Conservation (phyloP, 2,329 filamentous ascomycete species). For the Colletotrichum sidae region DNA sequence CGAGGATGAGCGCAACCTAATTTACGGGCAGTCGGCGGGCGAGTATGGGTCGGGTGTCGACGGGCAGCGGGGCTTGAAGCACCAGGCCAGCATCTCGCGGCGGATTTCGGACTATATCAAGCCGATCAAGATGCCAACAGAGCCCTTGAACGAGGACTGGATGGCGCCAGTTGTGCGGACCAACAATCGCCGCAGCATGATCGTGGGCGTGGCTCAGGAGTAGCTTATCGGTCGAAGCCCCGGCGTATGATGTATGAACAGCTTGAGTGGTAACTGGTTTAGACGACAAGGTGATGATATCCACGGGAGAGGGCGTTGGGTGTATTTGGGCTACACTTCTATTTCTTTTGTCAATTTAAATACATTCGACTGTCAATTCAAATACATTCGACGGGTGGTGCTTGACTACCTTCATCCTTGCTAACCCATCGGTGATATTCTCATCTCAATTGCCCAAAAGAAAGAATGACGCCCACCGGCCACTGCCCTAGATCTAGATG, state of each 20-base stretch:
- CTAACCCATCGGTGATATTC: no score
- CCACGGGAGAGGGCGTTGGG: background rate
- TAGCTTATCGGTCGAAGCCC: background rate
- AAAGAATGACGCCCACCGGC: no score
- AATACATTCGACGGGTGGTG: no score
- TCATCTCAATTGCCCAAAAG: no score
- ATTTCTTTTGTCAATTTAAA: no score
- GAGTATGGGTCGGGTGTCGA: background rate
- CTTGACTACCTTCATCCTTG: no score
- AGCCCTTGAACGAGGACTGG: slow-evolving; percentile 20
- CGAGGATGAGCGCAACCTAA: slow-evolving; percentile 22
- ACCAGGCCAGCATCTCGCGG: slow-evolving; percentile 53
- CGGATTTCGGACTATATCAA: slow-evolving; percentile 59
- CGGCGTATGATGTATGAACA: background rate
- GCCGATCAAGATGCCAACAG: slow-evolving; percentile 34
- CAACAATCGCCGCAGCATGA: slow-evolving; percentile 24
- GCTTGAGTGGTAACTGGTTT: background rate
- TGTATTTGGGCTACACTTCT: no score
- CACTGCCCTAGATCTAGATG: no score
- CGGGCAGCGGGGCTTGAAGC: slow-evolving; percentile 35
- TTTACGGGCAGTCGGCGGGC: slow-evolving; percentile 10
- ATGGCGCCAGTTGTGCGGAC: slow-evolving; percentile 1
- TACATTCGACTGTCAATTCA: no score
- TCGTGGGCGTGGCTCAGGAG: slow-evolving; percentile 18
- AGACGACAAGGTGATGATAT: slow-evolving; percentile 1